Evolutionary conservation across 2,329 filamentous ascomycete genomes (phyloP), one percentile per base, ranked within the genome.

Genomic region (Helicocarpus griseus): DNA sequence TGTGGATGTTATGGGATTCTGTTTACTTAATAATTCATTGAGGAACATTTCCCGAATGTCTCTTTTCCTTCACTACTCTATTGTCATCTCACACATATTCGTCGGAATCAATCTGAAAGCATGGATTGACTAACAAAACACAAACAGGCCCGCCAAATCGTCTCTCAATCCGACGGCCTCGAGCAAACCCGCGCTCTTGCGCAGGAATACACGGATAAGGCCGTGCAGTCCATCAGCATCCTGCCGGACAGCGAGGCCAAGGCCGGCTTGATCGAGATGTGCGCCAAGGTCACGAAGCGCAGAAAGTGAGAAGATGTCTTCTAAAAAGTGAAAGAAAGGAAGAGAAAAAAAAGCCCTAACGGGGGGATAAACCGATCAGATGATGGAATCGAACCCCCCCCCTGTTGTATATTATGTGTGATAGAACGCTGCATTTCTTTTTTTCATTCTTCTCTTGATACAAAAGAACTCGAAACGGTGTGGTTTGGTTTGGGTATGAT

Each of bases 171-270:
- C 65, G 81, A 93, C 61, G 93, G 93, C 17, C 83, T 98, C 44
- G 87, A 95, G 67, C 89, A 96, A 70, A 98, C 93, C 1, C 82
- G 89, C 60, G 87, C 85, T 6, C 76, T 98, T 28, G 93, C 93
- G 1, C 85, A 95, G 65, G 87, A 94, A 61, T 98, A 95, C 67
- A 85, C 86, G 36, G 85, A 93, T 64, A 87, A 87, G 64, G 93
- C 93, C 26, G 86, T 95, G 54, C 78, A 82, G 4, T 87, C 90
- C n/a, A 87, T 98, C 62, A 77, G 79, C 57, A 73, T 75, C 43
- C 95, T 98, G 69, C 93, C 93, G 5, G 85, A 90, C n/a, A 91
- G 89, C 66, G 91, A 97, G 58, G 93, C 93, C 53, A 97, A 95
- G 74, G 80, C 86, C 28, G 91, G 91, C 0, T 75, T 98, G 38